Percentiles rank a stretch among this genome's conserved stretches.
These are phyloP conservation scores for Chlorella sp. DNA, from an alignment of 139 green algal genomes.

Conservation along the genomic window DNA sequence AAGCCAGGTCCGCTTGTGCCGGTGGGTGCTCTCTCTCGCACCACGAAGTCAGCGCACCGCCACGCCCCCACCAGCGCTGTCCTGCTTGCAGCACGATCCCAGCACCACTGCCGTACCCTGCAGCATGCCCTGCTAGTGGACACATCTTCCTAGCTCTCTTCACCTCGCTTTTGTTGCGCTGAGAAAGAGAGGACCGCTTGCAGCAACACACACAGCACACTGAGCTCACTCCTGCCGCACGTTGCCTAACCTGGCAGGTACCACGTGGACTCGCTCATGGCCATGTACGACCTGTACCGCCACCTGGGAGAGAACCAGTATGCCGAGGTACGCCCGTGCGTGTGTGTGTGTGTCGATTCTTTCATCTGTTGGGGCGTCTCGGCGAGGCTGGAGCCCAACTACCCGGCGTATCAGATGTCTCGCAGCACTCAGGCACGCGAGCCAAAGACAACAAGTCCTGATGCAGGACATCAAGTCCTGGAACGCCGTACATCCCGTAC, in stretches of 20 bases:
- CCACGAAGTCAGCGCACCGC: background rate
- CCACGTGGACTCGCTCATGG: conserved; percentile 84
- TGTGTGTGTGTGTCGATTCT: no score
- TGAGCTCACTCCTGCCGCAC: background rate
- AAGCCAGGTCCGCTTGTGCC: no score
- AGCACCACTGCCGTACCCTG: conserved; percentile 67
- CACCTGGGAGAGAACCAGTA: conserved; percentile 60
- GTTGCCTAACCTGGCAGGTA: conserved; percentile 46
- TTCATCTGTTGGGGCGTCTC: no score
- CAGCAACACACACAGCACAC: background rate
- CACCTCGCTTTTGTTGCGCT: background rate
- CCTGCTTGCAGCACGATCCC: conserved; percentile 52
- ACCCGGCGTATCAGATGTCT: no score
- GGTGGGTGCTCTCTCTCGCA: background rate
- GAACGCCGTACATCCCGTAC: no score
- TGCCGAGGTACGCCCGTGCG: conserved; percentile 42
- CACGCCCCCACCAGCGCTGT: background rate
- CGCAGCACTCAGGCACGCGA: no score
- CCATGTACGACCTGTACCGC: conserved; percentile 83
- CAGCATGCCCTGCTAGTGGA: conserved; percentile 32
- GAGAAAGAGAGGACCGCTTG: background rate
- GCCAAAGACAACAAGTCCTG: no score
- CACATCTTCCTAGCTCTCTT: background rate
- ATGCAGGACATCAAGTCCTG: no score
- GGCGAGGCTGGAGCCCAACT: no score